These are phyloP conservation scores for Aspergillus heteromorphus DNA, from an alignment of 495 filamentous ascomycete genomes.

Conservation along the genomic window DNA sequence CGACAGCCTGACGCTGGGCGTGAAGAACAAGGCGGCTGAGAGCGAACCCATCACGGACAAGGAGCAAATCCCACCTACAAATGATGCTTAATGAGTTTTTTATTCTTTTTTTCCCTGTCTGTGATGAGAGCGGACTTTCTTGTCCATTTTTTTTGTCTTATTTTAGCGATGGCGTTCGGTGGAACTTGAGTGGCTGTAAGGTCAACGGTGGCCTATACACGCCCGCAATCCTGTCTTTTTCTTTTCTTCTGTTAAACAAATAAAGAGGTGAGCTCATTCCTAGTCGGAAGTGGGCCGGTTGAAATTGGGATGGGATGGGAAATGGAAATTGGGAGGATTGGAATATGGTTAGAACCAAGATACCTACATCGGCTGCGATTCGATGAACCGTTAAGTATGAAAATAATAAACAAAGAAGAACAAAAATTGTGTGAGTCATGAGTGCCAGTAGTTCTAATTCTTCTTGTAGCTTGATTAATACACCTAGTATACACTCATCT, in stretches of 20 bases:
- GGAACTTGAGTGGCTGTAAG: constrained; percentile 3
- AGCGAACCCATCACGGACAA: constrained; percentile 12
- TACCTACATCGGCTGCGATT: background rate
- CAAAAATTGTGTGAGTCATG: too few species aligned
- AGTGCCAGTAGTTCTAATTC: too few species aligned
- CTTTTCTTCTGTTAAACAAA: background rate
- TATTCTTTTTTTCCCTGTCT: constrained; percentile 11
- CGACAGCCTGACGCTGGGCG: constrained; percentile 19
- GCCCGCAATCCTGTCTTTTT: background rate
- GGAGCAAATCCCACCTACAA: constrained; percentile 9
- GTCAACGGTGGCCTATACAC: too few species aligned
- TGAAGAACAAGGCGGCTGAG: constrained; percentile 19
- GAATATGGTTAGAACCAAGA: background rate
- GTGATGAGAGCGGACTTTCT: constrained; percentile 1
- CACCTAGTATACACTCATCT: too few species aligned
- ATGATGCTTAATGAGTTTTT: constrained; percentile 20
- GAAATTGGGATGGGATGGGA: background rate
- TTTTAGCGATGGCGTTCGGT: constrained; percentile 39
- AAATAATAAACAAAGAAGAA: too few species aligned
- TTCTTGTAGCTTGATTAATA: too few species aligned
- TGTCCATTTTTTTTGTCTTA: constrained; percentile 5
- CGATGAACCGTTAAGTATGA: background rate
- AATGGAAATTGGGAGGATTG: background rate
- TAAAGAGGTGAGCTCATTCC: background rate
- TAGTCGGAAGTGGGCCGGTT: background rate